Conservation (phyloP, 2,329 filamentous ascomycete genomes). For the Epichloe sp. region DNA sequence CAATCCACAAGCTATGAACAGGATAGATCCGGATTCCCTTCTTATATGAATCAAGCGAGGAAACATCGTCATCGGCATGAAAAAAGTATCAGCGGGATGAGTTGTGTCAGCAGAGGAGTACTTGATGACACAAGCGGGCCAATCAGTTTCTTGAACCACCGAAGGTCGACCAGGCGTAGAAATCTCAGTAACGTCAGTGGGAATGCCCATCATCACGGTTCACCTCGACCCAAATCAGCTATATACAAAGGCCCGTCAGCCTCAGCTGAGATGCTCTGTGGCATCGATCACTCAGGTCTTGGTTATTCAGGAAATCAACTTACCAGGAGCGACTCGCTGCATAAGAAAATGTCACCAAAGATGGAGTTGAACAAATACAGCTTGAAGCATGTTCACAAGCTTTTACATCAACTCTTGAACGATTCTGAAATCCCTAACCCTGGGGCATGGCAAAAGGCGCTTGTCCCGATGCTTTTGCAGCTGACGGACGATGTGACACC, state of each 20-base stretch:
- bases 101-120: constrained; percentile 51
- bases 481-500: constrained; percentile 93
- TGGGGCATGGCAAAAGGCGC: constrained; percentile 71
- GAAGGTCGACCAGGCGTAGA: constrained; percentile 54
- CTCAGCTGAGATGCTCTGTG: constrained; percentile 37
- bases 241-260: constrained; percentile 42
- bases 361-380: constrained; percentile 80
- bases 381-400: constrained; percentile 71
- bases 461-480: constrained; percentile 79
- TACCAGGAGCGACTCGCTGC: constrained; percentile 74
- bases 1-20: constrained; percentile 56
- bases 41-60: constrained; percentile 58
- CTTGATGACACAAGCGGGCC: constrained; percentile 49
- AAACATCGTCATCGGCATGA: constrained; percentile 64
- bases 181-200: constrained; percentile 78
- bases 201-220: constrained; percentile 52
- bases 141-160: constrained; percentile 42
- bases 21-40: constrained; percentile 60
- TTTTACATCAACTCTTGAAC: constrained; percentile 70
- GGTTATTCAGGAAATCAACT: constrained; percentile 33
- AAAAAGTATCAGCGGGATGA: constrained; percentile 59
- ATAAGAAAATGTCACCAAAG: constrained; percentile 58
- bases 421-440: constrained; percentile 63
- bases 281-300: constrained; percentile 32
- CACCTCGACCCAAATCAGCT: constrained; percentile 51